phyloP scores from a whole-genome alignment of 108 stramenopile species.

The Chaetoceros muelleri region DNA sequence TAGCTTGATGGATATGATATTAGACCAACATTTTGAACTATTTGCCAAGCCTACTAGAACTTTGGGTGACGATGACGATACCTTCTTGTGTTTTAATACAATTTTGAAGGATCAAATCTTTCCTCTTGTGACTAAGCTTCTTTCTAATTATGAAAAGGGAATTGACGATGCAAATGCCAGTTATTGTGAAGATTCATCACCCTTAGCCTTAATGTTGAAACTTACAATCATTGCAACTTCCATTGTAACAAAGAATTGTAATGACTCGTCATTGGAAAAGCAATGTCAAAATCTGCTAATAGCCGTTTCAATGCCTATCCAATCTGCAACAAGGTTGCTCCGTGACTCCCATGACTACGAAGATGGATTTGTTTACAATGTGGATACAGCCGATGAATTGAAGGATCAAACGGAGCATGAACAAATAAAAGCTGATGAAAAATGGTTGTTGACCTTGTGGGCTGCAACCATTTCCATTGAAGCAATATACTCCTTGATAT shows the following conservation, averaged over 20 bases:
- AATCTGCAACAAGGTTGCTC: slow-evolving; percentile 56
- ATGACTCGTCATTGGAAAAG: not conserved
- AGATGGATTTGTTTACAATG: slow-evolving; percentile 48
- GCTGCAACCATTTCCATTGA: not conserved
- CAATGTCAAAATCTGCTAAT: slow-evolving; percentile 26
- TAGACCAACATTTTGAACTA: not conserved
- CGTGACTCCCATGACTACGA: slow-evolving; percentile 75
- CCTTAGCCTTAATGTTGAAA: not conserved
- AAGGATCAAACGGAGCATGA: slow-evolving; percentile 24
- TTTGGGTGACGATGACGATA: too few relatives aligned
- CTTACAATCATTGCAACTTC: not conserved
- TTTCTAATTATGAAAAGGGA: too few relatives aligned
- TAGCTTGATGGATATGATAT: not conserved
- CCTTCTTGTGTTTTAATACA: too few relatives aligned
- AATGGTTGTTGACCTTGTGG: not conserved
- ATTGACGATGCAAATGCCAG: too few relatives aligned
- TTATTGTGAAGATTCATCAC: too few relatives aligned
- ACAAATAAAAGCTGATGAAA: slow-evolving; percentile 1
- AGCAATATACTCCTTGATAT: slow-evolving; percentile 27
- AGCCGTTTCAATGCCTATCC: slow-evolving; percentile 25
- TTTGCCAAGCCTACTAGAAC: too few relatives aligned
- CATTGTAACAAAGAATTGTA: not conserved
- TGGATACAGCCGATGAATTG: not conserved
- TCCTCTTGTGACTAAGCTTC: too few relatives aligned
- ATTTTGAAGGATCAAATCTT: too few relatives aligned